phyloP scores from a whole-genome alignment of 345 rosid genomes.

The Eucalyptus cloeziana region DNA sequence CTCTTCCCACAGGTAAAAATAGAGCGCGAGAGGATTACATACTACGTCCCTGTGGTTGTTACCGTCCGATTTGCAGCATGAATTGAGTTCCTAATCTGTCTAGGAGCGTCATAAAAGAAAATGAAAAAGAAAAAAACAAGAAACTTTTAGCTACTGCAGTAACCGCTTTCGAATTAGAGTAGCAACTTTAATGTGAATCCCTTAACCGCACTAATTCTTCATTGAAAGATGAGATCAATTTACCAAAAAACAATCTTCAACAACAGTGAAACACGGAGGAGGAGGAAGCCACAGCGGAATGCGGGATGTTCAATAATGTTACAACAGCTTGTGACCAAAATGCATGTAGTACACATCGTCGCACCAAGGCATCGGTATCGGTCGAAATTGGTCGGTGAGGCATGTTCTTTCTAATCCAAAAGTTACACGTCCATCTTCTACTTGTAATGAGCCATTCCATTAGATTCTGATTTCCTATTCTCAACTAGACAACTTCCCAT shows the following conservation, averaged over 20 bases:
- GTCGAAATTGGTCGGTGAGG: not conserved
- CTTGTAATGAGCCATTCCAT: not conserved
- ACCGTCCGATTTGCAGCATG: not conserved
- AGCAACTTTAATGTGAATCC: not conserved
- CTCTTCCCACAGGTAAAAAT: not conserved
- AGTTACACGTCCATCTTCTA: not conserved
- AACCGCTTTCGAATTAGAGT: not conserved
- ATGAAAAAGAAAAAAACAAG: not conserved
- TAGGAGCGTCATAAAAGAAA: not conserved
- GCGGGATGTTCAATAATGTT: not conserved
- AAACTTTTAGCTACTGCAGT: not conserved
- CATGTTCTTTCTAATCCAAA: not conserved
- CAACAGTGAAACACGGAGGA: not conserved
- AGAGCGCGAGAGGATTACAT: not conserved
- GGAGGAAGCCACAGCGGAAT: not conserved
- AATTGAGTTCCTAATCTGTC: not conserved
- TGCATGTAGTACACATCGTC: not conserved
- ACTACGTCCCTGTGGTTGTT: not conserved
- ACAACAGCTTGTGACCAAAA: not conserved
- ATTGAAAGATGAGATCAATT: not conserved
- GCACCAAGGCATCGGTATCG: not conserved
- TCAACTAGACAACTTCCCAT: not conserved
- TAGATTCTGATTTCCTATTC: not conserved
- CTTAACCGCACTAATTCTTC: not conserved
- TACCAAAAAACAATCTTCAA: not conserved